phyloP scores from a whole-genome alignment of 176 grass and related monocot species.

The Eremochloa ophiuroides region DNA sequence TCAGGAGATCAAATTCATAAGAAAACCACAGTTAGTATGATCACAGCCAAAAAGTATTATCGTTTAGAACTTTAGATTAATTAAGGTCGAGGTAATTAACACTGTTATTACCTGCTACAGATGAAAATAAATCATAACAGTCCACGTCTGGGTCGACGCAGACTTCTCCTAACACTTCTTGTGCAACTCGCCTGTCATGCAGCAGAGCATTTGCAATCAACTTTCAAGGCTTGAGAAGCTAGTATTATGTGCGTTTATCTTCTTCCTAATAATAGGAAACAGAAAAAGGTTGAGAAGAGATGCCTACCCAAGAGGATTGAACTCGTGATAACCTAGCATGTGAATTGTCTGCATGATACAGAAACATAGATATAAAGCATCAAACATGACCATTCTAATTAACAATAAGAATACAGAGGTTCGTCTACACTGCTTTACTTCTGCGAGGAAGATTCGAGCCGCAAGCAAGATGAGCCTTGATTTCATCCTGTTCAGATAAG shows the following conservation, averaged over 20 bases:
- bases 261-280: not conserved
- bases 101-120: constrained; percentile 33
- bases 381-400: not conserved
- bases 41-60: not conserved
- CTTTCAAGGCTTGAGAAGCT: not conserved
- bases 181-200: constrained; percentile 23
- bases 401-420: not conserved
- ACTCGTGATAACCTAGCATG: constrained; percentile 44
- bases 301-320: constrained; percentile 46
- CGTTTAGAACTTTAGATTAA: no score
- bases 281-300: not conserved
- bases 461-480: constrained; percentile 18
- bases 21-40: constrained; percentile 2
- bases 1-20: not conserved
- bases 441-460: constrained; percentile 29
- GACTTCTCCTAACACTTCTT: constrained; percentile 16
- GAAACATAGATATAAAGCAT: not conserved
- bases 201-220: not conserved
- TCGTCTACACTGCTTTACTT: constrained; percentile 28
- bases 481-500: constrained; percentile 38
- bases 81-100: not conserved
- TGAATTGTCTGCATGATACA: constrained; percentile 29
- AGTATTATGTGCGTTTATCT: not conserved
- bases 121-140: constrained; percentile 38
- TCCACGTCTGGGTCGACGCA: constrained; percentile 34